Base-by-base conservation (phyloP, 805 yeast species). In the Citeromyces nyonsensis region DNA sequence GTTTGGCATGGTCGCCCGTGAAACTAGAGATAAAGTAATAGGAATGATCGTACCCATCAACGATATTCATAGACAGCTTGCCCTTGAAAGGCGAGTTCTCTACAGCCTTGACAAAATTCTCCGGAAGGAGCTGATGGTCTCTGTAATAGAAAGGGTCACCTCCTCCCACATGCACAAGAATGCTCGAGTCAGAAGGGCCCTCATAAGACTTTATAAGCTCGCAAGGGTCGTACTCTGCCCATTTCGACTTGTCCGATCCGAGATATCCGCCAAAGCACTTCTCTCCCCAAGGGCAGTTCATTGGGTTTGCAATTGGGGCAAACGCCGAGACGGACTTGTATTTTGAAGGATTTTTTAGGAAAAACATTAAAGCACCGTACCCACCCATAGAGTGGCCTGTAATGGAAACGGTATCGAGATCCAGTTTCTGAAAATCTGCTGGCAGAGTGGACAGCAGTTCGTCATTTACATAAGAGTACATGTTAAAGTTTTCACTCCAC, bases 381-480 rank as follows among this genome's bases (percentile, higher is more conserved):
- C 98, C 98, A 32, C 98, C 98, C 97, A 91, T 91, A 1, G 98
- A 91, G 53, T 91, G 97, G 29, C 98, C 98, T n/a, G 91, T 73
- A 41, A 88, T 71, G 13, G 88, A 69, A 33, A 74, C 65, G 27
- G 68, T 75, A 26, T 56, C 50, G 39, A 77, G 73, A 52, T 88
- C 84, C 38, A 88, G 57, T 27, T 55, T 52, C 3, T 57, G 38
- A 34, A 52, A 65, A 11, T 56, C 52, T 9, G 44, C 42, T 10
- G 65, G 52, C 41, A 83, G 57, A 20, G 54, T 55, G 15, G 56
- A 54, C 26, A 77, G 76, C 37, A 88, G 62, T 50, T 88, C 98
- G 26, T 66, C 52, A 43, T 73, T 75, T 18, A 88, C 70, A 47
- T 88, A 88, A 4, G 78, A 63, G 56, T 79, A 82, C 97, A 91